Conservation (phyloP, 2,329 filamentous ascomycete genomes). For the Ceratocystis variospora region DNA sequence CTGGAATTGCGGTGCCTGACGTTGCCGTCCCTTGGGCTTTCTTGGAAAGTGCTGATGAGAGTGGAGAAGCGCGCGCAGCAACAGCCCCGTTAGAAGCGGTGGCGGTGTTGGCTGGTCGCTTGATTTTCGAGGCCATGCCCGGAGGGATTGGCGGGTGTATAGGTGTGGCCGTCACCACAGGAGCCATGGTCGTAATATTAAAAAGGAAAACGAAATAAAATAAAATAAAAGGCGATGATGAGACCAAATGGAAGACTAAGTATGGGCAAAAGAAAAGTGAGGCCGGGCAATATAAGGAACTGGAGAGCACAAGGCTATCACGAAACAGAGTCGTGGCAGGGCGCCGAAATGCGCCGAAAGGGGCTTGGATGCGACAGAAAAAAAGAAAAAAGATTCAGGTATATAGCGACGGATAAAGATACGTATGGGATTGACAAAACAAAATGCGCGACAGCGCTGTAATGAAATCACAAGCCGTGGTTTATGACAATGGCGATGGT, state of each 20-base stretch:
- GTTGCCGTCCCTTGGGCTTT: constrained; percentile 34
- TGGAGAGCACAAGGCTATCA: constrained; percentile 5
- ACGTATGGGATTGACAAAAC: neutral
- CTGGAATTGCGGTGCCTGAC: constrained; percentile 29
- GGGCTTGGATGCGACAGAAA: constrained; percentile 12
- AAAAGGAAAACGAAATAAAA: too few species aligned
- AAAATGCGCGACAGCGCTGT: neutral
- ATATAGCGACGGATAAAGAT: neutral
- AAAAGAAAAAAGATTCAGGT: neutral
- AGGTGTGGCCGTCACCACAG: constrained; percentile 39
- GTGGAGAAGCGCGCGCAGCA: constrained; percentile 46
- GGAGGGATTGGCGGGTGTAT: constrained; percentile 26
- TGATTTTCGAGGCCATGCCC: constrained; percentile 41
- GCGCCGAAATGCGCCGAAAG: constrained; percentile 17
- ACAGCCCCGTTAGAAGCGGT: constrained; percentile 47
- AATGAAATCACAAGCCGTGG: neutral
- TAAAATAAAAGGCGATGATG: neutral
- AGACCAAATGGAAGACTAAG: neutral
- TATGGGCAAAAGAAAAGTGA: neutral
- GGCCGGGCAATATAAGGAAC: neutral
- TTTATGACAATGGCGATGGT: too few species aligned
- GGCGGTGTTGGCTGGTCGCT: constrained; percentile 49
- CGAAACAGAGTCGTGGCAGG: constrained; percentile 8
- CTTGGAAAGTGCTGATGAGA: constrained; percentile 43
- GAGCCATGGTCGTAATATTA: constrained; percentile 34